These are phyloP conservation scores for Xylariales sp. DNA, from an alignment of 2,329 filamentous ascomycete species.

Conservation along the genomic window DNA sequence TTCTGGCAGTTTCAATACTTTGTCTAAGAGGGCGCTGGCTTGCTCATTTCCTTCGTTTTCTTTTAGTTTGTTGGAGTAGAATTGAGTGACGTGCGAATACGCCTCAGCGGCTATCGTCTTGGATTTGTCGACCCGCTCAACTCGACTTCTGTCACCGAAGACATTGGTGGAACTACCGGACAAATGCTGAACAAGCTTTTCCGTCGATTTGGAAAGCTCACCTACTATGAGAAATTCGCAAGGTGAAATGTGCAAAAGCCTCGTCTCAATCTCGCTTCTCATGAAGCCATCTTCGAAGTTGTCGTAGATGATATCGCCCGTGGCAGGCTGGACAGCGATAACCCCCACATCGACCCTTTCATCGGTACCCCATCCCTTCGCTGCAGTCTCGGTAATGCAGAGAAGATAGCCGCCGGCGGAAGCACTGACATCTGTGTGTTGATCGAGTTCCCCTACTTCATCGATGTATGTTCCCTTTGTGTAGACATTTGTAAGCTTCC, in stretches of 20 bases:
- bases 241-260: constrained; percentile 93
- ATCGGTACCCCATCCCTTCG: constrained; percentile 83
- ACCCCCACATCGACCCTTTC: constrained; percentile 94
- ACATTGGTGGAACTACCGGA: constrained; percentile 91
- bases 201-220: constrained; percentile 87
- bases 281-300: constrained; percentile 98
- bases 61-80: constrained; percentile 89
- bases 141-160: constrained; percentile 88
- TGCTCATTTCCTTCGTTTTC: constrained; percentile 65
- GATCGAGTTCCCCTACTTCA: constrained; percentile 83
- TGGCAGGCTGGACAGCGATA: constrained; percentile 93
- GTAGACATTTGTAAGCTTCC: constrained; percentile 95
- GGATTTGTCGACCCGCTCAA: constrained; percentile 80
- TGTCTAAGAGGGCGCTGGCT: constrained; percentile 78
- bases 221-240: constrained; percentile 96
- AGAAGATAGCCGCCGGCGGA: constrained; percentile 86
- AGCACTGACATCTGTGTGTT: constrained; percentile 59
- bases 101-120: constrained; percentile 87
- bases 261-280: constrained; percentile 93
- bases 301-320: constrained; percentile 95
- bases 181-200: constrained; percentile 90
- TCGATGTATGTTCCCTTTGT: constrained; percentile 98
- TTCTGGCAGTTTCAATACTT: constrained; percentile 85
- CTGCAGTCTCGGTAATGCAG: constrained; percentile 87
- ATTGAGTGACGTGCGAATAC: constrained; percentile 88